These are phyloP conservation scores for Draba incana DNA, from an alignment of 345 rosid species.

Conservation along the genomic window DNA sequence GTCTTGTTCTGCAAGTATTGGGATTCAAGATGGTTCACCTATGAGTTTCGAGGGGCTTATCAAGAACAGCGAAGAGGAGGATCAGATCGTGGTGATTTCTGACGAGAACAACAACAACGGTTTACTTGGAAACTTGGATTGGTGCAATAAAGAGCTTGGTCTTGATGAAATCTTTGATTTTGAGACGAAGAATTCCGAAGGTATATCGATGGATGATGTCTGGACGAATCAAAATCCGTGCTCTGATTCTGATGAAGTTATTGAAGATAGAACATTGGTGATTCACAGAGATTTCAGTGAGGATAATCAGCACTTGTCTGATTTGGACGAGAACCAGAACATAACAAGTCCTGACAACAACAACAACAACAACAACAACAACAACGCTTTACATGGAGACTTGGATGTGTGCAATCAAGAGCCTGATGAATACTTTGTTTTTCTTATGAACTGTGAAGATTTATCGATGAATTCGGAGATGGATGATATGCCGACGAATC, in stretches of 20 bases:
- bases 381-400: too few species aligned
- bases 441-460: neutral
- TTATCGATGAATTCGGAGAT: neutral
- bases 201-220: slow-evolving; percentile 1
- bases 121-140: neutral
- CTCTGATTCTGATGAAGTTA: neutral
- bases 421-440: too few species aligned
- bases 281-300: neutral
- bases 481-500: slow-evolving; percentile 2
- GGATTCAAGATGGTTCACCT: neutral
- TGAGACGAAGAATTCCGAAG: neutral
- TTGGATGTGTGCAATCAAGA: too few species aligned
- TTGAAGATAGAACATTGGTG: neutral
- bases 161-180: slow-evolving; percentile 7
- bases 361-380: too few species aligned
- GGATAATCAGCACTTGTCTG: slow-evolving; percentile 1
- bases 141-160: slow-evolving; percentile 5
- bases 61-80: neutral
- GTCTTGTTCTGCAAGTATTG: neutral
- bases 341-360: too few species aligned
- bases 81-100: neutral
- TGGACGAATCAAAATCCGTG: neutral
- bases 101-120: neutral
- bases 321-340: neutral
- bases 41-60: neutral